Evolutionary conservation across 2,329 filamentous ascomycete genomes (phyloP).

Genomic region (Fusarium burgessii): DNA sequence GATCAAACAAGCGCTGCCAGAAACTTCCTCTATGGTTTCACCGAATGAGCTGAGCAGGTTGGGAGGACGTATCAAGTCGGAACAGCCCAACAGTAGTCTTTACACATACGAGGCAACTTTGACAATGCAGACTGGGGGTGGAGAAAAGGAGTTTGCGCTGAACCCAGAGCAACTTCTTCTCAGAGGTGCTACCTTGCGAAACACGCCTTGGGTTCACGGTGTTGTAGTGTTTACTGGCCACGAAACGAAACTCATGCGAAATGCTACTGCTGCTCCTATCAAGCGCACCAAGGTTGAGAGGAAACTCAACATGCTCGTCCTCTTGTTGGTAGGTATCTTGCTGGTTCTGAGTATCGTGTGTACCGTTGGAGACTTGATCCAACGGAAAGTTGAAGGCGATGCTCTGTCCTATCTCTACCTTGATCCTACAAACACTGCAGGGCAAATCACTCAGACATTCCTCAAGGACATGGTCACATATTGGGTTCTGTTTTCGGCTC

Average conservation of each 20-base stretch:
- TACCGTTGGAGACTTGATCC: slow-evolving; percentile 89
- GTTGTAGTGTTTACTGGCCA: slow-evolving; percentile 94
- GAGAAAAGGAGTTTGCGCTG: slow-evolving; percentile 91
- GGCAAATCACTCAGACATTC: slow-evolving; percentile 78
- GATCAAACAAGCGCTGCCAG: slow-evolving; percentile 96
- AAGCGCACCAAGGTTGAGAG: slow-evolving; percentile 97
- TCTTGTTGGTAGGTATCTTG: slow-evolving; percentile 88
- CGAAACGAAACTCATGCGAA: slow-evolving; percentile 98
- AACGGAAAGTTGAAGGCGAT: slow-evolving; percentile 71
- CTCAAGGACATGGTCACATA: slow-evolving; percentile 97
- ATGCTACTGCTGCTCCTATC: slow-evolving; percentile 96
- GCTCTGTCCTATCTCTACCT: slow-evolving; percentile 81
- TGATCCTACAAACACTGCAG: slow-evolving; percentile 66
- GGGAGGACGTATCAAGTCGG: slow-evolving; percentile 87
- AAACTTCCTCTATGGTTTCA: slow-evolving; percentile 89
- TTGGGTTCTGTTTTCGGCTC: slow-evolving; percentile 96
- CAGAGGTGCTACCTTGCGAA: slow-evolving; percentile 91
- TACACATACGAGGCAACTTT: slow-evolving; percentile 98
- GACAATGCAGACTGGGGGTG: slow-evolving; percentile 89
- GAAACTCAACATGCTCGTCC: slow-evolving; percentile 92
- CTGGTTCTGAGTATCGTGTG: slow-evolving; percentile 87
- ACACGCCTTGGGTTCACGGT: slow-evolving; percentile 97
- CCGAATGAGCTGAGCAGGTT: slow-evolving; percentile 86
- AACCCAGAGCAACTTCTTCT: slow-evolving; percentile 93
- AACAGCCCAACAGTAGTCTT: slow-evolving; percentile 97